phyloP scores from a whole-genome alignment of 148 eudicot genomes.

The Nepenthes gracilis region DNA sequence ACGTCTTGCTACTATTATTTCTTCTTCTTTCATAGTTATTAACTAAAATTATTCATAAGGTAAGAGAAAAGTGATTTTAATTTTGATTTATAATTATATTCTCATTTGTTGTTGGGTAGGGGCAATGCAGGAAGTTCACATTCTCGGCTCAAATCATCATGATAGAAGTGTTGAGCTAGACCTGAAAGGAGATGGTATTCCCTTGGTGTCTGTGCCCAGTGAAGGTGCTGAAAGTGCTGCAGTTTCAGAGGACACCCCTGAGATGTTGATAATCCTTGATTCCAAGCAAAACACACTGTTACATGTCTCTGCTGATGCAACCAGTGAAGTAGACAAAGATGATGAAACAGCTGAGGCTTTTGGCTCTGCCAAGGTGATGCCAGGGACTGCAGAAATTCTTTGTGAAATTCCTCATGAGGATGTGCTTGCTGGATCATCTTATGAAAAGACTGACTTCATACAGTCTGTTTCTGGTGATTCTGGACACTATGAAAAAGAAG shows the following conservation, averaged over 20 bases:
- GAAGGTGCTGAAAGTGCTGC: constrained; percentile 13
- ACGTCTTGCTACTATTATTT: background rate
- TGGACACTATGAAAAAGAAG: constrained; percentile 9
- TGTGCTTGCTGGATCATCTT: constrained; percentile 8
- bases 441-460: constrained; percentile 8
- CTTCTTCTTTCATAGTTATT: background rate
- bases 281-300: constrained; percentile 11
- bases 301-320: constrained; percentile 11
- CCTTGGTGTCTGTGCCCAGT: constrained; percentile 10
- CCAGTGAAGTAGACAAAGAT: too few relatives aligned
- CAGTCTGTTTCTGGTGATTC: constrained; percentile 4
- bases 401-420: constrained; percentile 6
- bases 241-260: background rate
- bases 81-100: constrained; percentile 33
- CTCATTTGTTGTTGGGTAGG: constrained; percentile 67
- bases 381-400: constrained; percentile 6
- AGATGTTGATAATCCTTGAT: constrained; percentile 2
- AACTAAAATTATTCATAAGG: background rate
- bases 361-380: constrained; percentile 12
- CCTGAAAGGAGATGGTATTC: constrained; percentile 16
- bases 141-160: constrained; percentile 20
- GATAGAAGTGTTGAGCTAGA: constrained; percentile 20
- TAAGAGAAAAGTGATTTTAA: background rate
- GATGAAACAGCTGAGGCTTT: constrained; percentile 9
- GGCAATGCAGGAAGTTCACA: constrained; percentile 74